Base-by-base conservation (phyloP, 2,329 filamentous ascomycete genomes). In the Fusarium cicatricum region DNA sequence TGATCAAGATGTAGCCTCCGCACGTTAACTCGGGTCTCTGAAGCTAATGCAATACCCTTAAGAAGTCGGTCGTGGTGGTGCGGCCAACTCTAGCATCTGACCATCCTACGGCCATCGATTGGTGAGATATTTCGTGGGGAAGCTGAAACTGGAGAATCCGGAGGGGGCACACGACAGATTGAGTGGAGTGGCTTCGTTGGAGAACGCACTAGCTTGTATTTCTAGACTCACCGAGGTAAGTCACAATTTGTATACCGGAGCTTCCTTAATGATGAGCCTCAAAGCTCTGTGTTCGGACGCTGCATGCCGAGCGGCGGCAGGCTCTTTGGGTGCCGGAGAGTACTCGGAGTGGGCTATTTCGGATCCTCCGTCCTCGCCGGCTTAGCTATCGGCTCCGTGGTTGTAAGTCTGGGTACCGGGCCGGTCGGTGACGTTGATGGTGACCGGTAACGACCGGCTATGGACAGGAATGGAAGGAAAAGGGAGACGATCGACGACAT, bases 11-110 rank as follows among this genome's bases (percentile, higher is more conserved):
- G 29, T 6, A 17, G 14, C 12, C 19, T 15, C 39, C 50, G 9
- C 28, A 23, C 11, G 11, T 23, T 11, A 19, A 16, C 12, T n/a
- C 14, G 46, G 14, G 55, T 60, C 32, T 42, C 36, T 23, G 28
- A 11, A 16, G 45, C 40, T 21, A 26, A 19, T 43, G 29, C 4
- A 31, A 31, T 56, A 58, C 44, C 23, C 38, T 32, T n/a, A 11
- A 43, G 26, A 41, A 46, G 19, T 21, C 40, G 19, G 39, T 16
- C 32, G 28, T 54, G 43, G 51, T 50, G 48, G 48, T 64, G 55
- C 47, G n/a, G 53, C 54, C 58, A 41, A 40, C 52, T 44, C 11
- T 58, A 39, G 52, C 57, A 57, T 54, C 62, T 67, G 64, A 67
- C 64, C 57, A 66, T 62, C 55, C 40, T 15, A 41, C 21, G 41